Evolutionary conservation across 2,329 filamentous ascomycete genomes (phyloP).

Genomic region (Rugonectria rugulosa): DNA sequence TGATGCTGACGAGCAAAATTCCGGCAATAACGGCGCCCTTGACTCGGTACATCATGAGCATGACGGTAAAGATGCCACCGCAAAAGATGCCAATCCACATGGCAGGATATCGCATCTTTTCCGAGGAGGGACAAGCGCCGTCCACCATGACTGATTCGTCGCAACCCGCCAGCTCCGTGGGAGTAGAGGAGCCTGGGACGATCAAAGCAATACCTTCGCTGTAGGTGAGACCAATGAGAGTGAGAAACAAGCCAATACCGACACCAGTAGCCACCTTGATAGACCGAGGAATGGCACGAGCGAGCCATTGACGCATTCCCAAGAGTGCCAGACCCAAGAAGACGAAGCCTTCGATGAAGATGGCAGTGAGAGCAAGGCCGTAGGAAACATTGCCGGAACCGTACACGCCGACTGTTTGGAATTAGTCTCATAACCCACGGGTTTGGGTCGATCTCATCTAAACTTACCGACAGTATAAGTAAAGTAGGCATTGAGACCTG

Average conservation of each 20-base stretch:
- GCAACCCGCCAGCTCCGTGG: conserved; percentile 79
- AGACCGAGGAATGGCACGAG: conserved; percentile 79
- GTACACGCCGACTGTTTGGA: conserved; percentile 70
- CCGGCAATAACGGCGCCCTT: conserved; percentile 87
- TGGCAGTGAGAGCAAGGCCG: conserved; percentile 79
- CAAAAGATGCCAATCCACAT: conserved; percentile 93
- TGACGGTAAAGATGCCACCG: conserved; percentile 79
- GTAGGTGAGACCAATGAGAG: conserved; percentile 79
- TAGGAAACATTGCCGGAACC: conserved; percentile 79
- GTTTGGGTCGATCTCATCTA: too few species aligned
- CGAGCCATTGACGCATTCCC: conserved; percentile 88
- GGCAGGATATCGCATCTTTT: conserved; percentile 83
- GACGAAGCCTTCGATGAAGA: conserved; percentile 88
- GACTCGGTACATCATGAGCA: conserved; percentile 85
- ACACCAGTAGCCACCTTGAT: conserved; percentile 89
- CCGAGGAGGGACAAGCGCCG: conserved; percentile 66
- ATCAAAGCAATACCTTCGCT: conserved; percentile 83
- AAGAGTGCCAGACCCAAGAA: conserved; percentile 82
- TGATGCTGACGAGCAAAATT: conserved; percentile 83
- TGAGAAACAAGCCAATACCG: conserved; percentile 85
- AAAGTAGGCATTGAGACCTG: conserved; percentile 83
- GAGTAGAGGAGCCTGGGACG: conserved; percentile 71
- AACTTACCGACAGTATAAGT: conserved; percentile 66
- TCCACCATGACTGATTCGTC: conserved; percentile 40
- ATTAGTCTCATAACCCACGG: background rate